These are phyloP conservation scores for Paramecium pentaurelia DNA, from an alignment of 73 alveolate species.

Conservation along the genomic window DNA sequence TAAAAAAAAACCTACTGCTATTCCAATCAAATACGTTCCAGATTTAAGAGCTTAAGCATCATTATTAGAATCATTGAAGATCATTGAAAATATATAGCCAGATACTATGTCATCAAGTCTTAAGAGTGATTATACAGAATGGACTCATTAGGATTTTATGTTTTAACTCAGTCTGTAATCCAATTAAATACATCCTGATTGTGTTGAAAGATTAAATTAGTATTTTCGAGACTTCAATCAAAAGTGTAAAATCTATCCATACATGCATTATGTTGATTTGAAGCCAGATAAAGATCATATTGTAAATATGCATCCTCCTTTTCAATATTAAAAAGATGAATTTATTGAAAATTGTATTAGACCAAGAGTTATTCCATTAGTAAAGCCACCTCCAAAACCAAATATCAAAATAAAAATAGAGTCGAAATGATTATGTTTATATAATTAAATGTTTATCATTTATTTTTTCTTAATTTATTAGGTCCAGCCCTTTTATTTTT, in stretches of 20 bases:
- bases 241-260: conserved; percentile 7
- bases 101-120: conserved; percentile 1
- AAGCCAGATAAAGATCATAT: not conserved
- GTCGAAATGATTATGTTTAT: not conserved
- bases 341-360: not conserved
- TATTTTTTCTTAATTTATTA: conserved; percentile 30
- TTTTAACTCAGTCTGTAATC: not conserved
- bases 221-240: not conserved
- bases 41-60: conserved; percentile 1
- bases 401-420: not conserved
- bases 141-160: not conserved
- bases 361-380: not conserved
- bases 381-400: not conserved
- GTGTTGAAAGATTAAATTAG: not conserved
- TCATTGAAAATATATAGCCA: not conserved
- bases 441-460: not conserved
- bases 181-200: not conserved
- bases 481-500: conserved; percentile 25
- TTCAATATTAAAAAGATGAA: not conserved
- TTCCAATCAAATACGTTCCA: not conserved
- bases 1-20: not conserved
- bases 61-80: not conserved
- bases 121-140: conserved; percentile 8
- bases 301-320: not conserved
- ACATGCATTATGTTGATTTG: not conserved